Evolutionary conservation across 768 basidiomycete genomes (phyloP), one percentile per base, ranked within the genome.

Genomic region (Leccinum olivaceopallidum): DNA sequence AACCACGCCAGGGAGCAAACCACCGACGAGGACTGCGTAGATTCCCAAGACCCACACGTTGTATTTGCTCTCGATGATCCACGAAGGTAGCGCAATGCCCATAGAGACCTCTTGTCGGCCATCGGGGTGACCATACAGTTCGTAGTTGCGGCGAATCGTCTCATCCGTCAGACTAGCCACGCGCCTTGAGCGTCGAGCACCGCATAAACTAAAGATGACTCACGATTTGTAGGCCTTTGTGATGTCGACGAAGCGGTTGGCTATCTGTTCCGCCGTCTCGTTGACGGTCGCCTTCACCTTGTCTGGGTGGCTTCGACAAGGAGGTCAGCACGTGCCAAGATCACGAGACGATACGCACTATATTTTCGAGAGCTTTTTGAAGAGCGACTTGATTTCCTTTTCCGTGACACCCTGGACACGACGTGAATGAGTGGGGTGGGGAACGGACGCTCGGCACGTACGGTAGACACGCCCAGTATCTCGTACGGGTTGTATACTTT

Each of bases 151-250:
- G 47, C 95, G 91, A 57, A 94, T 94, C 6, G 84, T 88, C 70
- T 93, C 92, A 75, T 99, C 95, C 1, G 95, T 98, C 26, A 99
- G 77, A 8, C 92, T 94, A 65, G 5, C 39, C 14, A 5, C 18
- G 26, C 3, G 54, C 10, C n/a, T 36, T 58, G 24, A 51, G 52
- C 6, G 18, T 18, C n/a, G 0, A 53, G 26, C 32, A 26, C 32
- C 2, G 2, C 2, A 7, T 3, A 18, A 20, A n/a, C 1, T 13
- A 3, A 30, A 30, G 22, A 30, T 2, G 6, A 34, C 52, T 32
- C 52, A 92, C 85, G 96, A 78, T 80, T 99, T 99, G 79, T 99
- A 99, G 4, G 97, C 97, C 73, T 98, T 99, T 8, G 97, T 98
- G 42, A 99, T 80, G 22, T 92, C 85, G 22, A 98, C 92, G 73